phyloP scores from a whole-genome alignment of 768 basidiomycete species.

The Tephrocybe sp. region DNA sequence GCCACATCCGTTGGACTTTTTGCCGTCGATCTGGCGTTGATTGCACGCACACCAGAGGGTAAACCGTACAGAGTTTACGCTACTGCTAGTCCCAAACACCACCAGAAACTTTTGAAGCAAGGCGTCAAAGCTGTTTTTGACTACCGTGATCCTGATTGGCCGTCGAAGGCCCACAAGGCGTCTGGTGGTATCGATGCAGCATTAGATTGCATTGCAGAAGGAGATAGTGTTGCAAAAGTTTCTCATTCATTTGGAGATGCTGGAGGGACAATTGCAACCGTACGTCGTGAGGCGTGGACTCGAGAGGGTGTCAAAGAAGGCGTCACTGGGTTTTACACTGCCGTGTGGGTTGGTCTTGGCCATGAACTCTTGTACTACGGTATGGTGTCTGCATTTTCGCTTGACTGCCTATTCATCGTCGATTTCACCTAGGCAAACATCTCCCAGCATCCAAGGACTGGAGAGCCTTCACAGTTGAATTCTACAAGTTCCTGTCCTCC shows the following conservation, averaged over 20 bases:
- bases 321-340: conserved; percentile 24
- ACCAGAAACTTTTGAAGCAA: conserved; percentile 20
- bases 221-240: conserved; percentile 22
- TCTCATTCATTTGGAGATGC: conserved; percentile 23
- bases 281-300: conserved; percentile 22
- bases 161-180: conserved; percentile 21
- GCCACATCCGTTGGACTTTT: conserved; percentile 31
- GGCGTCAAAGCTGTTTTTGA: conserved; percentile 30
- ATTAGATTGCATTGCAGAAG: conserved; percentile 31
- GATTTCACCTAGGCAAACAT: conserved; percentile 14
- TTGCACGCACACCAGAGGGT: conserved; percentile 20
- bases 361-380: conserved; percentile 27
- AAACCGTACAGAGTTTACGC: conserved; percentile 24
- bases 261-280: conserved; percentile 28
- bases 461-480: conserved; percentile 27
- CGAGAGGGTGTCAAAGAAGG: conserved; percentile 20
- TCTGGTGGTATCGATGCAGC: conserved; percentile 27
- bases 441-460: conserved; percentile 22
- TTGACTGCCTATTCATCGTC: neutral
- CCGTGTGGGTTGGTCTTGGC: conserved; percentile 30
- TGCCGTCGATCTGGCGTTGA: conserved; percentile 23
- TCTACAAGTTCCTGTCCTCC: conserved; percentile 26
- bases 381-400: conserved; percentile 2
- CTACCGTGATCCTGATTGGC: conserved; percentile 27
- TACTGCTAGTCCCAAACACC: conserved; percentile 27